These are phyloP conservation scores for Microbotryum intermedium DNA, from an alignment of 1,284 basidiomycete genomes.

Conservation along the genomic window DNA sequence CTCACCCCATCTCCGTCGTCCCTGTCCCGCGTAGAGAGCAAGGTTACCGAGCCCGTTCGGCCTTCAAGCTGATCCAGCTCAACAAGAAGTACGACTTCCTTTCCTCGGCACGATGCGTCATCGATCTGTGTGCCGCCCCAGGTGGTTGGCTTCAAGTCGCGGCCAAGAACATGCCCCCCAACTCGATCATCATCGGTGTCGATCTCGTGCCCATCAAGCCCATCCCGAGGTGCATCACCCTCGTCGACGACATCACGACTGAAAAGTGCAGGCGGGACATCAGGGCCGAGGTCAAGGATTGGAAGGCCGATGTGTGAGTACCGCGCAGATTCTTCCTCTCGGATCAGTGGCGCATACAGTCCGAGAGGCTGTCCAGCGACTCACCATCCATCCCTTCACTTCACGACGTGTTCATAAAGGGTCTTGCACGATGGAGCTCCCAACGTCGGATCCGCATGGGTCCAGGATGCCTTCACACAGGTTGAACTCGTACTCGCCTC, in stretches of 20 bases:
- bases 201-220: conserved; percentile 95
- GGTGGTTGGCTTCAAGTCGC: conserved; percentile 99
- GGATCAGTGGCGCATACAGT: too few species aligned
- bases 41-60: conserved; percentile 97
- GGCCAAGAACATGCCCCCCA: conserved; percentile 75
- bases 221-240: conserved; percentile 86
- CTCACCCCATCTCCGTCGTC: background rate
- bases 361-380: background rate
- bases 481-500: conserved; percentile 94
- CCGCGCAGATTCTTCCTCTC: too few species aligned
- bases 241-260: conserved; percentile 92
- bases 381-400: background rate
- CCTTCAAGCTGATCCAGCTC: conserved; percentile 98
- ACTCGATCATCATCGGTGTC: conserved; percentile 91
- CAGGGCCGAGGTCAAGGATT: conserved; percentile 85
- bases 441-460: conserved; percentile 98
- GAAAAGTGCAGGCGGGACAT: conserved; percentile 80
- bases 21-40: conserved; percentile 56
- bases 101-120: conserved; percentile 78
- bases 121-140: conserved; percentile 97
- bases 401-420: conserved; percentile 10
- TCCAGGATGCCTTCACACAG: conserved; percentile 97
- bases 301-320: conserved; percentile 85
- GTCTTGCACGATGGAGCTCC: conserved; percentile 99
- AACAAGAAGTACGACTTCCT: conserved; percentile 97